Base-by-base conservation (phyloP, 2,329 filamentous ascomycete species). In the Pochonia chlamydosporia region DNA sequence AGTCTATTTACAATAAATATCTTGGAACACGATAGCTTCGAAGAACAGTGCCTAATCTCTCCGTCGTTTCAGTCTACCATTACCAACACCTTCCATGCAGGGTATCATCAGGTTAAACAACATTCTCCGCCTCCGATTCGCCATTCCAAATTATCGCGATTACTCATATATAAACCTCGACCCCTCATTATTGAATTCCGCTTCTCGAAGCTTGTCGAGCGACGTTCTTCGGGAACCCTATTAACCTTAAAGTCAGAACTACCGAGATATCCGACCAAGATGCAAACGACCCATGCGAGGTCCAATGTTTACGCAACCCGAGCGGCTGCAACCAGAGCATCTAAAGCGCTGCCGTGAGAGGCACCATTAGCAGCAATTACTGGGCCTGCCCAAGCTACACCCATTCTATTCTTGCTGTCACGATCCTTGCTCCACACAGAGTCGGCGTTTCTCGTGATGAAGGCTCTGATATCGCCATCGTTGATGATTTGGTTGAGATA, bases 351-450 rank as follows among this genome's bases (percentile, higher is more conserved):
- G 56, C 76, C 79, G 40, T 88, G 85, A 20, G 80, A 79, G 41
- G 75, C 73, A 2, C 82, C 79, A 2, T 72, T 76, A 35, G 72
- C 69, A 1, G 60, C 60, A 2, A 65, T 58, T 31, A 76, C 76
- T 0, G 83, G 82, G 0, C 83, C 84, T 1, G 74, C 70, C 84
- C 84, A 89, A n/a, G 78, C 68, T 2, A 84, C 66, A 21, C 84
- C 81, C 20, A 89, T 63, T 59, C 71, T 65, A 54, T 75, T 71
- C 2, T 64, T 63, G 11, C 62, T 56, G 49, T 77, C 68, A 21
- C 81, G 73, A 59, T 81, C 69, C 43, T 78, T 74, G 16, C 60
- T 59, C 85, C 84, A 89, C 48, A 89, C 80, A 36, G 75, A 76
- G 52, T 84, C 68, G 6, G 84, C 84, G 48, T 86, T 88, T 24